Conservation (phyloP, 306 rosid genomes). For the Castanea sativa region DNA sequence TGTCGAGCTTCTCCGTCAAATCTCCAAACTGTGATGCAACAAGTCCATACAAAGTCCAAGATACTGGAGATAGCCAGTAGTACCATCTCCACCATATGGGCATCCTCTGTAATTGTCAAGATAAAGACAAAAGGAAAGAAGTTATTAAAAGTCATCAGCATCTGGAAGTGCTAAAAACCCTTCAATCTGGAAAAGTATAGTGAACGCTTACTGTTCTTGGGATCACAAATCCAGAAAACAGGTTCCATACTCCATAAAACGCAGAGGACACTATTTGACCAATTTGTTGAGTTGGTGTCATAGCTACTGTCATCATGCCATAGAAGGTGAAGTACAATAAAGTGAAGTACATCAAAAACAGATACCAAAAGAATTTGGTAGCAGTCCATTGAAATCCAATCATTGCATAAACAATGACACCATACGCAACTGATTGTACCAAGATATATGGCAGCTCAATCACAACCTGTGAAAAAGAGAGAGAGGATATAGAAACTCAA, state of each 20-base stretch:
- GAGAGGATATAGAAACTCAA: not conserved
- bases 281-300: constrained; percentile 61
- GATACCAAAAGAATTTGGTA: constrained; percentile 61
- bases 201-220: constrained; percentile 47
- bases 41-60: constrained; percentile 68
- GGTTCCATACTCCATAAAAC: constrained; percentile 60
- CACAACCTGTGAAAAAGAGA: constrained; percentile 39
- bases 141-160: not conserved
- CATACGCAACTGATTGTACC: constrained; percentile 48
- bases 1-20: not conserved
- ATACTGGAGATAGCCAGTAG: constrained; percentile 62
- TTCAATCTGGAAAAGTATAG: not conserved
- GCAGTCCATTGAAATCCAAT: constrained; percentile 59
- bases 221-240: constrained; percentile 67
- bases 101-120: constrained; percentile 41
- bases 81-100: constrained; percentile 90
- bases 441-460: constrained; percentile 73
- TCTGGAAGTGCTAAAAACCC: no score
- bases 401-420: constrained; percentile 58
- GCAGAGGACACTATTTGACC: constrained; percentile 50
- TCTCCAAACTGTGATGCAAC: constrained; percentile 54
- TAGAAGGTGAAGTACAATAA: constrained; percentile 59
- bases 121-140: not conserved
- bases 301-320: constrained; percentile 76
- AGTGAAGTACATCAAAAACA: constrained; percentile 63